Evolutionary conservation across 1,284 basidiomycete species (phyloP).

Genomic region (Fistulina hepatica): DNA sequence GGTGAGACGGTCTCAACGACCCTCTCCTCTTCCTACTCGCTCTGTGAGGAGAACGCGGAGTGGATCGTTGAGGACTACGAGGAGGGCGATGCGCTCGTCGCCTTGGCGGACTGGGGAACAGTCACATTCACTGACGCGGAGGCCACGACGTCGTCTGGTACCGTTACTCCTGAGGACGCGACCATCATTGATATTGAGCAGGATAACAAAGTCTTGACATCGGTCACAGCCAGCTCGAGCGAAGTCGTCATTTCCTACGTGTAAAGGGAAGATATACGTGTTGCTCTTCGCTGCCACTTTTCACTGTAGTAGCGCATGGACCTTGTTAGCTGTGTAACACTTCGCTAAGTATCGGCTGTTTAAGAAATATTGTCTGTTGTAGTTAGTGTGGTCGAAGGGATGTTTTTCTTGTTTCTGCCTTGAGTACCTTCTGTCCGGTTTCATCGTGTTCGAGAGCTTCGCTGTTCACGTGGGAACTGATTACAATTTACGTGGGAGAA

Average conservation of each 20-base stretch:
- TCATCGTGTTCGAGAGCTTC: too few relatives aligned
- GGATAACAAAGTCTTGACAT: constrained; percentile 20
- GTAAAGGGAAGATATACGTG: constrained; percentile 4
- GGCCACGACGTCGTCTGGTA: constrained; percentile 15
- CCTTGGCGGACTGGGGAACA: constrained; percentile 30
- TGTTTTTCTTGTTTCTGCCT: too few relatives aligned
- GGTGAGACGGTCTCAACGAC: constrained; percentile 25
- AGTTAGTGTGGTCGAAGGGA: too few relatives aligned
- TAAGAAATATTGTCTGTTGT: too few relatives aligned
- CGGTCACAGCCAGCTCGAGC: constrained; percentile 7
- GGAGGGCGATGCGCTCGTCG: constrained; percentile 22
- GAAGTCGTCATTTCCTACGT: constrained; percentile 9
- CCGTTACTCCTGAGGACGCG: constrained; percentile 15
- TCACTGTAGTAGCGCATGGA: too few relatives aligned
- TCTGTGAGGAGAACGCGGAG: constrained; percentile 27
- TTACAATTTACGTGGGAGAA: too few relatives aligned
- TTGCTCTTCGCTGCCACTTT: too few relatives aligned
- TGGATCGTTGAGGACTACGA: constrained; percentile 32
- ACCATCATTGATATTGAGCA: constrained; percentile 26
- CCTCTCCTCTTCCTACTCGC: constrained; percentile 21
- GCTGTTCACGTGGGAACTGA: too few relatives aligned
- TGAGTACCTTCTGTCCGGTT: too few relatives aligned
- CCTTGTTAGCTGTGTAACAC: too few relatives aligned
- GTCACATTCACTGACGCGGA: constrained; percentile 19
- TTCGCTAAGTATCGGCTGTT: too few relatives aligned